Conservation (phyloP, 371 early-diverging fungal species). For the Zopfochytrium polystomum region DNA sequence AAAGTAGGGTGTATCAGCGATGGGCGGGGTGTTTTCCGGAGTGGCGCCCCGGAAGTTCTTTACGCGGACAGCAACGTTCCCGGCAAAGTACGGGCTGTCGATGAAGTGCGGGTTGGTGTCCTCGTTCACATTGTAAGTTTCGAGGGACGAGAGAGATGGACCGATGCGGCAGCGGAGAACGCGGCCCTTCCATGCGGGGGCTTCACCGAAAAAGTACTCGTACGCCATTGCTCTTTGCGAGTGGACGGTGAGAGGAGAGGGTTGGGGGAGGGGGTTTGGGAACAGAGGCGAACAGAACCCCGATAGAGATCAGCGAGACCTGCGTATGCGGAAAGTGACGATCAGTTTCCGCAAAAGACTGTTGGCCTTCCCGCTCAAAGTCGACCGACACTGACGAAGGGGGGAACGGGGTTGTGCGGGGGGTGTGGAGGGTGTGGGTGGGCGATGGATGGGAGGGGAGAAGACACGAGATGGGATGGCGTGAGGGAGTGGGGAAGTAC, state of each 20-base stretch:
- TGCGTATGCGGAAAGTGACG: no score
- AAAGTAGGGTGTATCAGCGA: conserved; percentile 50
- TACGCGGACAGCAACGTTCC: conserved; percentile 65
- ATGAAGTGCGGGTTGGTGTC: conserved; percentile 61
- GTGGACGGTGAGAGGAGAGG: not conserved
- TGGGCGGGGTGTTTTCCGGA: conserved; percentile 24
- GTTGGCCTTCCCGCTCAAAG: no score
- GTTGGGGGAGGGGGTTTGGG: no score
- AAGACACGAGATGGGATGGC: no score
- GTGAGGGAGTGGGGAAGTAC: no score
- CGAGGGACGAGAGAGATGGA: conserved; percentile 35
- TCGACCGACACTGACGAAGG: no score
- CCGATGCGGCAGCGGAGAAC: conserved; percentile 45
- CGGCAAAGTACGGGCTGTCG: conserved; percentile 63
- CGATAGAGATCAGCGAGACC: no score
- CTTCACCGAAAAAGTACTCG: conserved; percentile 34
- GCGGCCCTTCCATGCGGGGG: conserved; percentile 27
- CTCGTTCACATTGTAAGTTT: conserved; percentile 57
- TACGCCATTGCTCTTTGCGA: conserved; percentile 23
- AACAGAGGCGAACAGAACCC: no score
- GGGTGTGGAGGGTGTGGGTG: no score
- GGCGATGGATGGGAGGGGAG: no score
- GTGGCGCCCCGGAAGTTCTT: conserved; percentile 57
- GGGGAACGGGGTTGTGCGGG: no score
- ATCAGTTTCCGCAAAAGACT: no score